Conservation (phyloP, 2,329 filamentous ascomycete species). For the Rasamsonia emersonii region DNA sequence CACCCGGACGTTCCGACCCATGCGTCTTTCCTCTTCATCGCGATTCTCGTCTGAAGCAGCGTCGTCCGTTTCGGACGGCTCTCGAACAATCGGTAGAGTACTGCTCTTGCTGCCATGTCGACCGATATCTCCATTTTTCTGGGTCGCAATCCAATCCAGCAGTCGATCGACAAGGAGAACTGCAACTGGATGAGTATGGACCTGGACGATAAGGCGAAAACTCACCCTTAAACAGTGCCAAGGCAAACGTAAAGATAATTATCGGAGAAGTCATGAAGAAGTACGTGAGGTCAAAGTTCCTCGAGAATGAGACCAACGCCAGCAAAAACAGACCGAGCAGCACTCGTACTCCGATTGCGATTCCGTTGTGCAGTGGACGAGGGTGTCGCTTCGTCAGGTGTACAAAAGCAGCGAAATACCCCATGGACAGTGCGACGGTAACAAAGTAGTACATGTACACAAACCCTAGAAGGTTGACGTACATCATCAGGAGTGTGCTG, state of each 20-base stretch:
- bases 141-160: slow-evolving; percentile 19
- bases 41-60: no score
- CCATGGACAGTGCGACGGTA: slow-evolving; percentile 28
- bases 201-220: slow-evolving; percentile 1
- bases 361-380: slow-evolving; percentile 12
- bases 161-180: slow-evolving; percentile 28
- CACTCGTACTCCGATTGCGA: slow-evolving; percentile 21
- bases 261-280: slow-evolving; percentile 32
- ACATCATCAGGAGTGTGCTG: slow-evolving; percentile 25
- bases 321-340: slow-evolving; percentile 21
- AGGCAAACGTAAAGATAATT: slow-evolving; percentile 28
- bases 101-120: slow-evolving; percentile 9
- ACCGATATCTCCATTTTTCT: slow-evolving; percentile 15
- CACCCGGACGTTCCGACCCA: no score
- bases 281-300: slow-evolving; percentile 26
- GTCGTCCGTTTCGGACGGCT: not conserved
- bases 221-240: slow-evolving; percentile 23
- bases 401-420: slow-evolving; percentile 26
- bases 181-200: slow-evolving; percentile 7
- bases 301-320: slow-evolving; percentile 21
- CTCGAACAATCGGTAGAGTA: no score
- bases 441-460: slow-evolving; percentile 34
- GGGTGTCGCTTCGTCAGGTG: slow-evolving; percentile 20
- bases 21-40: no score
- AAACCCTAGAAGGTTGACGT: slow-evolving; percentile 29